A percentile compares a stretch with the other conserved stretches of the same genome.
phyloP scores from a whole-genome alignment of 768 basidiomycete species.

The Hygrophoropsis aurantiaca region DNA sequence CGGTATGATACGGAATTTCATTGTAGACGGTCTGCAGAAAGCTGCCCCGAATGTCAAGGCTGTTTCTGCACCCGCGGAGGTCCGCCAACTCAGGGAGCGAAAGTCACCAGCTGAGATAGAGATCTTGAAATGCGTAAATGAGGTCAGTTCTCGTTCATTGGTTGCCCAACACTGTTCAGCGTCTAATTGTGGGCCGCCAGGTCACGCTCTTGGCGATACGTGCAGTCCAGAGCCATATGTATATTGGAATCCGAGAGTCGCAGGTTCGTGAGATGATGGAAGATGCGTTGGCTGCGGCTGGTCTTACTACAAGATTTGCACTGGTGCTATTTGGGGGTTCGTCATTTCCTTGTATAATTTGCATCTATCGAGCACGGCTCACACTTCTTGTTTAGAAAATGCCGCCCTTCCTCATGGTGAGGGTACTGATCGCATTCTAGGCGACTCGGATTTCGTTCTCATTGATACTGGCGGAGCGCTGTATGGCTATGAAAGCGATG shows the following conservation, averaged over 20 bases:
- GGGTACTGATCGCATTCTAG: constrained; percentile 65
- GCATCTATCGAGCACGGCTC: background rate
- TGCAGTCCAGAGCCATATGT: constrained; percentile 56
- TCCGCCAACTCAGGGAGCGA: constrained; percentile 67
- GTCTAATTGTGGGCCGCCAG: constrained; percentile 33
- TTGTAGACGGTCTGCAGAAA: constrained; percentile 59
- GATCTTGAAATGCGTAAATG: constrained; percentile 75
- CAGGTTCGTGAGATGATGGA: constrained; percentile 59
- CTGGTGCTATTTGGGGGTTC: constrained; percentile 79
- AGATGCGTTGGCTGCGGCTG: constrained; percentile 53
- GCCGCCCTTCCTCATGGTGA: constrained; percentile 85
- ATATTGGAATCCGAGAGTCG: constrained; percentile 76
- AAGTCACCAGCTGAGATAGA: constrained; percentile 72
- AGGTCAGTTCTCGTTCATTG: constrained; percentile 43
- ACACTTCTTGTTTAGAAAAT: constrained; percentile 52
- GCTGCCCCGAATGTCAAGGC: constrained; percentile 42
- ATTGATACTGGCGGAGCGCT: constrained; percentile 74
- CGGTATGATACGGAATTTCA: constrained; percentile 57
- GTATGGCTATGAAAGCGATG: constrained; percentile 76
- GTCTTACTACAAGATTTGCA: constrained; percentile 56
- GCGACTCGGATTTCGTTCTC: constrained; percentile 60
- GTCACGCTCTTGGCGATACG: constrained; percentile 78
- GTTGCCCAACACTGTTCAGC: background rate
- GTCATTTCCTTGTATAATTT: constrained; percentile 13
- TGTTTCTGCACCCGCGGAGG: constrained; percentile 49